Conservation (phyloP, 2,329 filamentous ascomycete genomes). For the Xenosphaeropsis pyriputrescens region DNA sequence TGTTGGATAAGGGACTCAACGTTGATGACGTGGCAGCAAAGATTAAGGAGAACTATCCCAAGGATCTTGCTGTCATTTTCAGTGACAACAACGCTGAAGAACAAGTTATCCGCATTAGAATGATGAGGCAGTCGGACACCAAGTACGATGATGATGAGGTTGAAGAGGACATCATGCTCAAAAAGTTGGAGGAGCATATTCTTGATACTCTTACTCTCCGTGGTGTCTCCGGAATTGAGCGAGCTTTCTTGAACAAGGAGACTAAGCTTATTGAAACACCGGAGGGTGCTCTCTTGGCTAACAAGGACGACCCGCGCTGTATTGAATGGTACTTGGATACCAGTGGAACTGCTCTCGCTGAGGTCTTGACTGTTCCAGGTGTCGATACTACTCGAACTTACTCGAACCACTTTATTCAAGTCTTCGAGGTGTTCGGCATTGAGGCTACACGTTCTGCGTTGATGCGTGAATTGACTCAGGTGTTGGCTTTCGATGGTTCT, state of each 20-base stretch:
- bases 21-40: slow-evolving; percentile 82
- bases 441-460: slow-evolving; percentile 82
- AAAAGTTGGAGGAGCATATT: slow-evolving; percentile 81
- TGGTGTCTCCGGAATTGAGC: slow-evolving; percentile 76
- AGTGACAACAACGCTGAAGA: slow-evolving; percentile 96
- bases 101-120: slow-evolving; percentile 84
- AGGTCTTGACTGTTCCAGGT: slow-evolving; percentile 74
- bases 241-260: slow-evolving; percentile 85
- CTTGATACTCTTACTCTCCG: slow-evolving; percentile 83
- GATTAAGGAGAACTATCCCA: slow-evolving; percentile 79
- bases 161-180: slow-evolving; percentile 85
- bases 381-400: slow-evolving; percentile 79
- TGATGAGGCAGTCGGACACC: slow-evolving; percentile 53
- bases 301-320: slow-evolving; percentile 60
- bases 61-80: slow-evolving; percentile 83
- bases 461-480: slow-evolving; percentile 76
- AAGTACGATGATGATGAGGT: slow-evolving; percentile 61
- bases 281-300: slow-evolving; percentile 60
- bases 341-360: slow-evolving; percentile 71
- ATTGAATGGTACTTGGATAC: slow-evolving; percentile 96
- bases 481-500: slow-evolving; percentile 95
- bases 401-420: slow-evolving; percentile 91
- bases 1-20: slow-evolving; percentile 85
- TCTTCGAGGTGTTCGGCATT: slow-evolving; percentile 90
- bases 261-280: slow-evolving; percentile 48